Base-by-base conservation (phyloP, 2,329 filamentous ascomycete species). In the Exophiala oligosperma region DNA sequence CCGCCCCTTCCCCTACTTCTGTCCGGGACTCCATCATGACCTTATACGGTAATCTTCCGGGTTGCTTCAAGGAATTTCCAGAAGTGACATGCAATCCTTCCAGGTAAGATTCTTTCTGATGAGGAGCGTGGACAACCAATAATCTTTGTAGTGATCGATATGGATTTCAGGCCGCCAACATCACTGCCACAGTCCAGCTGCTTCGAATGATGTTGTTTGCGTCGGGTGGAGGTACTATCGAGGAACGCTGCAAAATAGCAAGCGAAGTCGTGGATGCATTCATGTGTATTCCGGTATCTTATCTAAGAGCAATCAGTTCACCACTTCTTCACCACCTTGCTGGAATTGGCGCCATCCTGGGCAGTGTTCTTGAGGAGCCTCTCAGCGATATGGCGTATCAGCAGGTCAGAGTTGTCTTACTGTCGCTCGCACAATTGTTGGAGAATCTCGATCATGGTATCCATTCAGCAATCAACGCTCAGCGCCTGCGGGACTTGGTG, bases 111-210 rank as follows among this genome's bases (percentile, higher is more conserved):
- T 49, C 17, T 1, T 24, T 7, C 29, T 23, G 17, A 17, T 26
- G 21, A 4, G 21, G 26, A 37, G 43, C 37, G 17, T 53, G 24
- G 24, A 49, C n/a, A 49, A 35, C 46, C 17, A 38, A 28, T 50
- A 72, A 77, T 51, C 11, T 61, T 59, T 14, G 57, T 2, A 70
- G 73, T 23, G 75, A 79, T 55, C 67, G 77, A 3, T 77, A 74
- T 58, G 74, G 76, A 1, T 81, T 81, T 35, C 79, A 81, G 62
- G 76, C 78, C 3, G 79, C 79, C 24, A 80, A 81, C 61, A 80
- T 81, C 17, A 73, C 76, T 50, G 77, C 77, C 1, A 81, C 79
- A 0, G 61, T 79, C 7, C 76, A 79, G 59, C 72, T 81, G 8
- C 71, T 81, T 2, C 75, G 78, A 14, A 80, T 81, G 72, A 72